Conservation (phyloP, 1,284 basidiomycete species). For the Cutaneotrichosporon cyanovorans region DNA sequence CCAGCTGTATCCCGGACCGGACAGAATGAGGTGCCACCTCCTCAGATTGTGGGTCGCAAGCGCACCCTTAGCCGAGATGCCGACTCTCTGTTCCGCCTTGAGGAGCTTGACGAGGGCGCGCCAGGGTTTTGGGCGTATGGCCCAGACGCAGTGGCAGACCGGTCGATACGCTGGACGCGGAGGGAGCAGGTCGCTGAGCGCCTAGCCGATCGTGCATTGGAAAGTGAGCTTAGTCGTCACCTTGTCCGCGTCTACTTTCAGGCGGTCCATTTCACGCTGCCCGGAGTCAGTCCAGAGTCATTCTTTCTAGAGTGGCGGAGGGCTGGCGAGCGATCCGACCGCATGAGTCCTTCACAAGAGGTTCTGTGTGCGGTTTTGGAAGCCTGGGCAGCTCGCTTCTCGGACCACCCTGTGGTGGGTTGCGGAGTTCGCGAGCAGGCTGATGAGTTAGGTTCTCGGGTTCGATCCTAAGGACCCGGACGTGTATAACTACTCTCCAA, state of each 20-base stretch:
- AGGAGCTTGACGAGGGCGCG: too few species aligned
- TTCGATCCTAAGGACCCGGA: slow-evolving; percentile 10
- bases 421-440: neutral
- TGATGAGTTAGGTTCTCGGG: slow-evolving; percentile 22
- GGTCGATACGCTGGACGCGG: slow-evolving; percentile 20
- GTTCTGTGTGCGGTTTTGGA: slow-evolving; percentile 34
- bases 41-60: slow-evolving; percentile 5
- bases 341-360: slow-evolving; percentile 30
- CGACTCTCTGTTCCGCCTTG: too few species aligned
- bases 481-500: neutral
- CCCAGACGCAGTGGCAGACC: neutral
- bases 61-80: neutral
- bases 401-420: slow-evolving; percentile 33
- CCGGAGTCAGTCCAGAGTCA: slow-evolving; percentile 31
- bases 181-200: slow-evolving; percentile 22
- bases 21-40: neutral
- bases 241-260: slow-evolving; percentile 31
- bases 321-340: slow-evolving; percentile 30
- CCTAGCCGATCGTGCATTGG: slow-evolving; percentile 31
- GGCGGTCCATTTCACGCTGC: slow-evolving; percentile 29
- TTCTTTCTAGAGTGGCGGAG: slow-evolving; percentile 34
- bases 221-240: slow-evolving; percentile 27
- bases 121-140: too few species aligned
- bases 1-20: too few species aligned
- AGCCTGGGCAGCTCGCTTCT: slow-evolving; percentile 38